A percentile compares a stretch with the other conserved stretches of the same genome.
phyloP scores from a whole-genome alignment of 345 rosid genomes.

The Camelina hispida region DNA sequence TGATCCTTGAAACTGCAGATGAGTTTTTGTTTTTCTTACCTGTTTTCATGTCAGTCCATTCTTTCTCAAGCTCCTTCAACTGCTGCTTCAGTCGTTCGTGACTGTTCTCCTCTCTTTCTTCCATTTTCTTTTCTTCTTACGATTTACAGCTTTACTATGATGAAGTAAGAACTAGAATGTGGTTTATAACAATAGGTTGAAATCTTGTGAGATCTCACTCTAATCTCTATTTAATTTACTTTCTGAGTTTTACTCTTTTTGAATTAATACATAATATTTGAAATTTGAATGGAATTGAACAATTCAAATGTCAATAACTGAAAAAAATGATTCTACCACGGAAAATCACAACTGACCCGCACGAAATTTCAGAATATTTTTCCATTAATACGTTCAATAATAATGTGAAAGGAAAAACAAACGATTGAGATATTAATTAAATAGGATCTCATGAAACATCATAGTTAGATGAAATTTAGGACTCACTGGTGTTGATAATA shows the following conservation, averaged over 20 bases:
- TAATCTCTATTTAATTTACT: not conserved
- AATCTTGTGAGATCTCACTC: slow-evolving; percentile 13
- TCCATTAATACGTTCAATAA: not conserved
- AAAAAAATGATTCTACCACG: slow-evolving; percentile 17
- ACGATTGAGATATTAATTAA: not conserved
- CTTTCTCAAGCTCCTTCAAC: slow-evolving; percentile 41
- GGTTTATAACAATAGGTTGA: not conserved
- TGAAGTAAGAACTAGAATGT: not conserved
- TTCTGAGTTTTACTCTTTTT: not conserved
- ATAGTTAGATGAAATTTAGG: not conserved
- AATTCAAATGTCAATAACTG: slow-evolving; percentile 22
- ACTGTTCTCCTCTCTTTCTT: slow-evolving; percentile 34
- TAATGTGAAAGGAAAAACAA: not conserved
- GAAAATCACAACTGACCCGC: slow-evolving; percentile 43
- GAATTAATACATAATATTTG: not conserved
- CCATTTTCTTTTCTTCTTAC: not conserved
- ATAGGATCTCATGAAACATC: slow-evolving; percentile 6
- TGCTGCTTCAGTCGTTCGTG: slow-evolving; percentile 40
- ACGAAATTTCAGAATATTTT: slow-evolving; percentile 19
- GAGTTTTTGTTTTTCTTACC: slow-evolving; percentile 34
- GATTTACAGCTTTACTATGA: slow-evolving; percentile 20
- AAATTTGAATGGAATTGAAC: slow-evolving; percentile 32
- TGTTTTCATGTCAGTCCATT: slow-evolving; percentile 54
- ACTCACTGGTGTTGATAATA: slow-evolving; percentile 31
- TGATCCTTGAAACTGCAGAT: slow-evolving; percentile 39